phyloP scores from a whole-genome alignment of 208 protist species.

The Porcisia deanei region DNA sequence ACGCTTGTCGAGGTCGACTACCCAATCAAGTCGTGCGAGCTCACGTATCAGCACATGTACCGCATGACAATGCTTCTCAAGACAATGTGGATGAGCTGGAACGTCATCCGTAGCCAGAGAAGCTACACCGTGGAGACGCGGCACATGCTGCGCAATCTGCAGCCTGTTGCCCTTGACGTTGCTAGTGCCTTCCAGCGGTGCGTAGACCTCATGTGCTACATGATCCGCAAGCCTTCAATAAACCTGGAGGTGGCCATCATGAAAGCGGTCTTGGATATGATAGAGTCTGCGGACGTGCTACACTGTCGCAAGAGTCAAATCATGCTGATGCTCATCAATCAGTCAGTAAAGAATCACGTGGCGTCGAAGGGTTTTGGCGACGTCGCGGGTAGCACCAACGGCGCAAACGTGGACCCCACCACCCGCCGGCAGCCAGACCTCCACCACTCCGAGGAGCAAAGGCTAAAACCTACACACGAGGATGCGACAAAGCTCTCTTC shows the following conservation, averaged over 20 bases:
- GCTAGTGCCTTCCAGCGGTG: conserved; percentile 64
- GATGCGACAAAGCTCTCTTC: neutral
- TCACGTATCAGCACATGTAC: conserved; percentile 69
- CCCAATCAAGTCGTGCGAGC: conserved; percentile 69
- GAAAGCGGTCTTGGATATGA: conserved; percentile 71
- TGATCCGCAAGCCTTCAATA: conserved; percentile 57
- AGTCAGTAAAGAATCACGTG: conserved; percentile 42
- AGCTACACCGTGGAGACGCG: conserved; percentile 46
- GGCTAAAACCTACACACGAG: neutral
- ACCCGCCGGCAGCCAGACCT: neutral
- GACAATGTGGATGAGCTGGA: conserved; percentile 88
- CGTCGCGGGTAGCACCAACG: neutral
- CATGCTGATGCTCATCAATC: conserved; percentile 75
- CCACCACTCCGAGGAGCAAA: neutral
- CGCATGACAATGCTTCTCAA: conserved; percentile 77
- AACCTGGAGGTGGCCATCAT: conserved; percentile 77
- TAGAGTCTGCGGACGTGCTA: conserved; percentile 56
- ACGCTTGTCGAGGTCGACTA: conserved; percentile 71
- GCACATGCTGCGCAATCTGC: conserved; percentile 62
- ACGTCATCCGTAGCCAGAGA: conserved; percentile 73
- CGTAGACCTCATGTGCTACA: conserved; percentile 67
- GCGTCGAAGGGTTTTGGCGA: conserved; percentile 10
- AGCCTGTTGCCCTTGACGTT: conserved; percentile 65
- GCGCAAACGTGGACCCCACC: neutral
- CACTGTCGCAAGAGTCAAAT: conserved; percentile 82